Conservation (phyloP, 2,329 filamentous ascomycete species). For the Botrytis byssoidea region DNA sequence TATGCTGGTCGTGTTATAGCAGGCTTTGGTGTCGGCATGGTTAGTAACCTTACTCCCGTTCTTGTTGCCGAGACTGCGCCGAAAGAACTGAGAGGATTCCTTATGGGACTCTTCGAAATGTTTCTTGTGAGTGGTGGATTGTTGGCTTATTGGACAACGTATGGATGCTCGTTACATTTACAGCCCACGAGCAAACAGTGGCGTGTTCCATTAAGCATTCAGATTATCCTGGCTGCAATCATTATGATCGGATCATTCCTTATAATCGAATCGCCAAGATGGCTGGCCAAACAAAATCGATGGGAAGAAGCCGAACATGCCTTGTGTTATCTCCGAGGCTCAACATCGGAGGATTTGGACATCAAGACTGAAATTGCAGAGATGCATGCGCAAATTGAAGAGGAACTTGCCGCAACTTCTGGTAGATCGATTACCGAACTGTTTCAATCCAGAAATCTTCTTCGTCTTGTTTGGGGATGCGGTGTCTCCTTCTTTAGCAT, state of each 20-base stretch:
- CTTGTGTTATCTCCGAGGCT: conserved; percentile 53
- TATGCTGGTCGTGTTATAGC: conserved; percentile 25
- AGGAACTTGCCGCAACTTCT: conserved; percentile 47
- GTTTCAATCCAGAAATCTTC: conserved; percentile 40
- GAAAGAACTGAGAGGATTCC: conserved; percentile 45
- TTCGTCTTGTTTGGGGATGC: conserved; percentile 19
- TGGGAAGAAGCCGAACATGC: conserved; percentile 57
- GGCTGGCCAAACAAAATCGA: conserved; percentile 61
- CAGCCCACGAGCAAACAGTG: conserved; percentile 43
- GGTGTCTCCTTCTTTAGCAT: conserved; percentile 17
- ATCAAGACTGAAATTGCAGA: conserved; percentile 42
- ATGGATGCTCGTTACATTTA: conserved; percentile 44
- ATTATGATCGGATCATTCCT: conserved; percentile 55
- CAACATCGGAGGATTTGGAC: conserved; percentile 40
- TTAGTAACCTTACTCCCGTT: conserved; percentile 42
- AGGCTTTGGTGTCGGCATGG: conserved; percentile 41
- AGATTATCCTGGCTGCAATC: conserved; percentile 52
- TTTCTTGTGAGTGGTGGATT: conserved; percentile 47
- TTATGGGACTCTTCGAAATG: conserved; percentile 48
- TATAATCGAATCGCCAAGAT: conserved; percentile 54
- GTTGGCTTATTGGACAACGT: conserved; percentile 39
- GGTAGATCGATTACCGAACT: conserved; percentile 49
- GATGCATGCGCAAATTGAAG: conserved; percentile 48
- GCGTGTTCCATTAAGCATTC: conserved; percentile 51
- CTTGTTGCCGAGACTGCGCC: conserved; percentile 56